phyloP scores from a whole-genome alignment of 768 basidiomycete genomes.

The Tricholoma terreum region DNA sequence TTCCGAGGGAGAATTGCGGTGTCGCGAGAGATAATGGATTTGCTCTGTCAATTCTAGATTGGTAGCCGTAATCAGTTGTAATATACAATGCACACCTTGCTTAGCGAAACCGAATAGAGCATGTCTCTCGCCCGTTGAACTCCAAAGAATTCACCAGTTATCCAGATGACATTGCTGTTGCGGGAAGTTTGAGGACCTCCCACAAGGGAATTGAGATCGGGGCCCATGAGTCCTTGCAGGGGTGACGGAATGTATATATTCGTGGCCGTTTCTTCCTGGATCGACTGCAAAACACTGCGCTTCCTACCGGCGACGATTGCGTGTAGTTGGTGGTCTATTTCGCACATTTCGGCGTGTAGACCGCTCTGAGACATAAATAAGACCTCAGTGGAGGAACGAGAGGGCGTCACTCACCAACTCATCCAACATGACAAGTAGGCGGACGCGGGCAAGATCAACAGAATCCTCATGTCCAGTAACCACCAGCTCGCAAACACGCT shows the following conservation, averaged over 20 bases:
- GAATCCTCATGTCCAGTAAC: constrained; percentile 86
- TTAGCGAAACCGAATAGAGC: constrained; percentile 83
- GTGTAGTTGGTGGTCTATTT: constrained; percentile 94
- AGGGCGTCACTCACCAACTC: constrained; percentile 67
- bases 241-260: constrained; percentile 95
- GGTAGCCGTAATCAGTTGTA: constrained; percentile 2
- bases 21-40: constrained; percentile 86
- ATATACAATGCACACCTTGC: constrained; percentile 57
- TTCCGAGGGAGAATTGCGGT: constrained; percentile 94
- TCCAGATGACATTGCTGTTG: constrained; percentile 82
- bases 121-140: constrained; percentile 95
- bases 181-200: constrained; percentile 44
- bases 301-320: constrained; percentile 89
- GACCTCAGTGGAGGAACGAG: not conserved
- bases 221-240: constrained; percentile 79
- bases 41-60: constrained; percentile 52
- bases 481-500: constrained; percentile 90
- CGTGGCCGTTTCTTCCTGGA: constrained; percentile 96
- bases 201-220: constrained; percentile 48
- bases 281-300: constrained; percentile 80
- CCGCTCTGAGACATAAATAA: constrained; percentile 60
- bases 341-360: constrained; percentile 84
- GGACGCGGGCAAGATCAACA: constrained; percentile 88
- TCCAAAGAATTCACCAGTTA: constrained; percentile 96
- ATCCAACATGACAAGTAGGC: constrained; percentile 90